A percentile compares a stretch with the other conserved stretches of the same genome.
phyloP scores from a whole-genome alignment of 345 rosid genomes.

The Chamaenerion angustifolium region DNA sequence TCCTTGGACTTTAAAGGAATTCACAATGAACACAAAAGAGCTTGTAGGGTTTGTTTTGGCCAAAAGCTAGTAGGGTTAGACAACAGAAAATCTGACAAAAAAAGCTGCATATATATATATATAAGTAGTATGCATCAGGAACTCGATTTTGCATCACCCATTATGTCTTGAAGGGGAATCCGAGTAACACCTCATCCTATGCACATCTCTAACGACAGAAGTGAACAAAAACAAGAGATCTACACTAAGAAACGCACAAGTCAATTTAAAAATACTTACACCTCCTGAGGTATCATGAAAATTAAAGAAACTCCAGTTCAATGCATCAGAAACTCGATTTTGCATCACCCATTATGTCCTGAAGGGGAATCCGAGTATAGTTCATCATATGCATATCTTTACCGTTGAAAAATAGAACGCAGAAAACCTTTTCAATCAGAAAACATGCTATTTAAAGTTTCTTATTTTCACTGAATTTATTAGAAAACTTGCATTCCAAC shows the following conservation, averaged over 20 bases:
- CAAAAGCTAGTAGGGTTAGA: not conserved
- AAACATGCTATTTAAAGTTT: no score
- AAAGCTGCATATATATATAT: not conserved
- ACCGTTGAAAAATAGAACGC: not conserved
- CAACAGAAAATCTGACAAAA: not conserved
- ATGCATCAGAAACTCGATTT: constrained; percentile 22
- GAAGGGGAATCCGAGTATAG: constrained; percentile 32
- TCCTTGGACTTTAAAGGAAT: not conserved
- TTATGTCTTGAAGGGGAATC: constrained; percentile 29
- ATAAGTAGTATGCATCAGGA: constrained; percentile 1
- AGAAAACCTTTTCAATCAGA: no score
- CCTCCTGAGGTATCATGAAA: no score
- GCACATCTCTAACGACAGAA: not conserved
- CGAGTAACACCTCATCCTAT: constrained; percentile 21
- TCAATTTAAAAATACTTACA: no score
- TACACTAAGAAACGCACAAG: no score
- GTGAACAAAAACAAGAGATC: not conserved
- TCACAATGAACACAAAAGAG: no score
- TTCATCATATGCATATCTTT: constrained; percentile 13
- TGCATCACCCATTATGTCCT: constrained; percentile 21
- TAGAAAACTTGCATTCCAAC: no score
- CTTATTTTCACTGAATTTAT: no score
- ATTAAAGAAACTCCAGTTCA: no score
- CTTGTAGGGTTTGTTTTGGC: no score
- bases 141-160: constrained; percentile 16